These are phyloP conservation scores for Nicotiana undulata DNA, from an alignment of 257 asterid species.

Conservation along the genomic window DNA sequence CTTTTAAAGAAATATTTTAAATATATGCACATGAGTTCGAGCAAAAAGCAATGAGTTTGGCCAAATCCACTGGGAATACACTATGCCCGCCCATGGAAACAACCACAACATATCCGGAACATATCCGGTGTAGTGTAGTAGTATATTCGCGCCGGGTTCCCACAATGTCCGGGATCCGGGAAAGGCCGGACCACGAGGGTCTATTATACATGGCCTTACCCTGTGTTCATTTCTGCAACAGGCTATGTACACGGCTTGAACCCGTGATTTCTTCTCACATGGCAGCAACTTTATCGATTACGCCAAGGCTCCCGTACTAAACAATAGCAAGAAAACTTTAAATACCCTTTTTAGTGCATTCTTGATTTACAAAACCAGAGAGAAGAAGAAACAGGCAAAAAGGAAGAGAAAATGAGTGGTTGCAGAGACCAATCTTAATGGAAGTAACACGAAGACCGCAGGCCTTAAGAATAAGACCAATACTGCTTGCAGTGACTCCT, in stretches of 20 bases:
- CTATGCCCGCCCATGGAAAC: background rate
- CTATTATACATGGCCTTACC: too few relatives aligned
- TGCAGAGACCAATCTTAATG: slow-evolving; percentile 55
- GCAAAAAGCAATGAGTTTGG: background rate
- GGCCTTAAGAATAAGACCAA: slow-evolving; percentile 64
- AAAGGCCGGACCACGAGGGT: too few relatives aligned
- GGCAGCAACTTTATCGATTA: too few relatives aligned
- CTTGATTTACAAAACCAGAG: background rate
- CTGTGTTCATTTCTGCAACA: too few relatives aligned
- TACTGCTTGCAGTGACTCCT: slow-evolving; percentile 79
- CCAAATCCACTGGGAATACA: background rate
- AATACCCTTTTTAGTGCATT: background rate
- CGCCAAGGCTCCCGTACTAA: too few relatives aligned
- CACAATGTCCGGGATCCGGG: too few relatives aligned
- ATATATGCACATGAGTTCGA: background rate
- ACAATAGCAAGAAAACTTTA: background rate
- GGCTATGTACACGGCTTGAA: too few relatives aligned
- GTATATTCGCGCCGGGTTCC: too few relatives aligned
- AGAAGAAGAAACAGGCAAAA: background rate
- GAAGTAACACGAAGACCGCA: slow-evolving; percentile 75
- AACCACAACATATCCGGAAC: too few relatives aligned
- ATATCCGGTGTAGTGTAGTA: too few relatives aligned
- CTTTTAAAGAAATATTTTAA: background rate
- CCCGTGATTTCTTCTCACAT: too few relatives aligned
- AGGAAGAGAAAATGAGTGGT: background rate